Base-by-base conservation (phyloP, 1,284 basidiomycete genomes). In the Heliocybe sulcata region DNA sequence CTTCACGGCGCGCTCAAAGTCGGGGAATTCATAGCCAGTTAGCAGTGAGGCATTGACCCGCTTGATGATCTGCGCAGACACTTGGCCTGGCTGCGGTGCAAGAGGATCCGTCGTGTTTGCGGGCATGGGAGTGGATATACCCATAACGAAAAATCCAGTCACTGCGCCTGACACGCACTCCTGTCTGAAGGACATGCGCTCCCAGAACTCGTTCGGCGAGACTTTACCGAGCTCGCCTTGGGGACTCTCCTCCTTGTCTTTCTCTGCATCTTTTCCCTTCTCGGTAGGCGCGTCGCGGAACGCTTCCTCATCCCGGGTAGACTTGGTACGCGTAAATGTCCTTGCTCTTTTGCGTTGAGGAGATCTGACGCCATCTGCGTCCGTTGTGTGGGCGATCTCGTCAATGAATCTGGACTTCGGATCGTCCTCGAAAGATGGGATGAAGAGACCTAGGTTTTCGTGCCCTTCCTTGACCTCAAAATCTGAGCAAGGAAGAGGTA, bases 351-450 rank as follows among this genome's bases (percentile, higher is more conserved):
- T 86, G 55, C 77, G 72, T 53, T 75, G 73, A 1, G 87, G 84
- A 8, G 81, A 83, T 63, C 74, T 78, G 57, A 87, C 74, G 1
- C 77, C 79, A 38, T 80, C 81, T 51, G 73, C 77, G 19, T 85
- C 80, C 27, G 81, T 83, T 2, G 81, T 86, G 57, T 82, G 81
- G 53, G 82, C 90, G 51, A 96, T 82, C 66, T 95, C 92, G 65
- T 92, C 89, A 65, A 97, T 71, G 68, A 97, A 97, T 20, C 94
- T 80, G 54, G 90, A 85, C 68, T 97, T 97, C 1, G 94, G 94
- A 68, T 96, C 93, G 64, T 98, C 94, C 19, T 93, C 90, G 64
- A 97, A 92, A 54, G 81, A 86, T 1, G 94, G 94, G 22, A 97
- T 87, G 53, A 83, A 79, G 50, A 83, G 80, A 0, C 90, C 90